These are phyloP conservation scores for Myriosclerotinia scirpicola DNA, from an alignment of 2,329 filamentous ascomycete genomes.

Conservation along the genomic window DNA sequence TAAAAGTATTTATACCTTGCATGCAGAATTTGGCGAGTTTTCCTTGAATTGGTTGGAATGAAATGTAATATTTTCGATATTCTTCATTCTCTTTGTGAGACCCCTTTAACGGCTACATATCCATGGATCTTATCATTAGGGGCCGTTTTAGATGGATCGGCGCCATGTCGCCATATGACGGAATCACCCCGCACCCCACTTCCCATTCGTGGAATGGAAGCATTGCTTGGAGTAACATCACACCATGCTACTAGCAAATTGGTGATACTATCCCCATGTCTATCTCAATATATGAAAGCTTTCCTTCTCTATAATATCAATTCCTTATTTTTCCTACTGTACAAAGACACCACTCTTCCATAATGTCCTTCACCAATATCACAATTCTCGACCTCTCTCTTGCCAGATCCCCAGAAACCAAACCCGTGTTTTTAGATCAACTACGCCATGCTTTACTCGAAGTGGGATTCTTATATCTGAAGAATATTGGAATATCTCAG, in stretches of 20 bases:
- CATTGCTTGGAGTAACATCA: constrained; percentile 10
- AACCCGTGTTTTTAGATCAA: constrained; percentile 68
- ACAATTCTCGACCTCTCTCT: constrained; percentile 75
- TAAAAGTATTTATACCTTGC: constrained; percentile 24
- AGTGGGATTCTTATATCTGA: constrained; percentile 85
- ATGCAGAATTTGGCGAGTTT: constrained; percentile 1
- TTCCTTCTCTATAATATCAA: not conserved
- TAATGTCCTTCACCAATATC: constrained; percentile 63
- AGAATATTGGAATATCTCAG: constrained; percentile 72
- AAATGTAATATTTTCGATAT: not conserved
- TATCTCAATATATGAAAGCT: not conserved
- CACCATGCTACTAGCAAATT: constrained; percentile 2
- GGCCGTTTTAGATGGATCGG: not conserved
- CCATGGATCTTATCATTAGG: constrained; percentile 3
- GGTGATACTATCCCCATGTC: not conserved
- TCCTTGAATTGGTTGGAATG: constrained; percentile 6
- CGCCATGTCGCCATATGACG: constrained; percentile 17
- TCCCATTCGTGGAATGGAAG: constrained; percentile 1
- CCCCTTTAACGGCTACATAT: constrained; percentile 2
- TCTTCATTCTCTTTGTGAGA: constrained; percentile 9
- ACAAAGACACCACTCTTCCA: constrained; percentile 16
- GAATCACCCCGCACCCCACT: constrained; percentile 21
- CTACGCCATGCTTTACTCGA: constrained; percentile 76
- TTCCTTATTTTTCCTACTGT: not conserved
- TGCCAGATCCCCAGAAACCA: constrained; percentile 63